These are phyloP conservation scores for Davidsoniella eucalypti DNA, from an alignment of 2,329 filamentous ascomycete species.

Conservation along the genomic window DNA sequence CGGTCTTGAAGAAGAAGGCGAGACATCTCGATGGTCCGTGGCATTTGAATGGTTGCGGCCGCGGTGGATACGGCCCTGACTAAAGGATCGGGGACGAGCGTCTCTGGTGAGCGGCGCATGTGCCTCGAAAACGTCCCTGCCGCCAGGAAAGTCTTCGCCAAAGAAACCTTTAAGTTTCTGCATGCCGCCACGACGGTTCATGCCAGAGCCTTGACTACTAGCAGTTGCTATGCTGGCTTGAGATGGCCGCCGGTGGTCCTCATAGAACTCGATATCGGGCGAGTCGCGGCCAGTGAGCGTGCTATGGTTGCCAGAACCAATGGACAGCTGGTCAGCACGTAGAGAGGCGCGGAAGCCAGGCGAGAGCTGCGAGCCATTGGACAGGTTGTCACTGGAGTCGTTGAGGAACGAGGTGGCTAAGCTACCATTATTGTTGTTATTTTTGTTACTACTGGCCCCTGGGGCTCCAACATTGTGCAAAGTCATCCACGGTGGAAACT, in stretches of 20 bases:
- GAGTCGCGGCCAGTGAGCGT: constrained; percentile 33
- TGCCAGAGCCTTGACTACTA: constrained; percentile 70
- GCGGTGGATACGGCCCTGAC: constrained; percentile 40
- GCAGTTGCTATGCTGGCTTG: constrained; percentile 72
- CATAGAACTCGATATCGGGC: constrained; percentile 41
- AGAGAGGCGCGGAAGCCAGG: constrained; percentile 40
- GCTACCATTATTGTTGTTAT: constrained; percentile 21
- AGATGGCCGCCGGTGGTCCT: constrained; percentile 56
- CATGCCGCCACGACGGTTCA: constrained; percentile 46
- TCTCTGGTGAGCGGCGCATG: constrained; percentile 43
- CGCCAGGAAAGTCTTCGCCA: constrained; percentile 68
- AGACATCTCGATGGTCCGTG: constrained; percentile 55
- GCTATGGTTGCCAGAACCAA: constrained; percentile 17
- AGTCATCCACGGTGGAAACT: constrained; percentile 43
- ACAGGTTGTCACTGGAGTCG: constrained; percentile 58
- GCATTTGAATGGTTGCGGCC: constrained; percentile 70
- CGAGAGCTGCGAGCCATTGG: constrained; percentile 47
- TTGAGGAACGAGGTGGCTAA: constrained; percentile 47
- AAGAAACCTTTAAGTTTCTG: constrained; percentile 86
- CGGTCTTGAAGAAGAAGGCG: constrained; percentile 60
- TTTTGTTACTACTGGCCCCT: constrained; percentile 19
- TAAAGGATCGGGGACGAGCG: constrained; percentile 46
- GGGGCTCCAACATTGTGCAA: constrained; percentile 16
- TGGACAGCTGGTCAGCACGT: constrained; percentile 11
- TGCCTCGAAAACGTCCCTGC: constrained; percentile 57